Percentiles rank a stretch among this genome's conserved stretches.
phyloP scores from a whole-genome alignment of 768 basidiomycete genomes.

The Mycena kentingensis region DNA sequence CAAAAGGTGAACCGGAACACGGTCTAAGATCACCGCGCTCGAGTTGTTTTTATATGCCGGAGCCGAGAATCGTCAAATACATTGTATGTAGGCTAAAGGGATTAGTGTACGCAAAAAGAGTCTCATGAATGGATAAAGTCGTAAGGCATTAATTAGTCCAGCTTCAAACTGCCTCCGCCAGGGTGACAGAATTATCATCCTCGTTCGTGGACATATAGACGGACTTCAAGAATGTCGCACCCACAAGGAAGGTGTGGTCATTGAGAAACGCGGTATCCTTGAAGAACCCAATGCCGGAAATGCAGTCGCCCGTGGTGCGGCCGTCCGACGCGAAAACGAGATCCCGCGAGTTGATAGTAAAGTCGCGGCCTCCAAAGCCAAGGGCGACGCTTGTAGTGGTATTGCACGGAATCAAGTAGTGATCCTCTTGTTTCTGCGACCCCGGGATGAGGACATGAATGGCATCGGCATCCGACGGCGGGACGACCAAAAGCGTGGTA shows the following conservation, averaged over 20 bases:
- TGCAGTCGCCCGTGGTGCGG: slow-evolving; percentile 12
- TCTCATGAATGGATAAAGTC: no score
- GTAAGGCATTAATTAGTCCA: neutral
- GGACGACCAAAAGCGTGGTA: slow-evolving; percentile 13
- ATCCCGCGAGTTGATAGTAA: slow-evolving; percentile 17
- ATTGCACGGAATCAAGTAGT: slow-evolving; percentile 15
- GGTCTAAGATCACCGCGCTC: no score
- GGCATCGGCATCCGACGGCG: slow-evolving; percentile 4
- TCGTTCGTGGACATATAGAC: slow-evolving; percentile 42
- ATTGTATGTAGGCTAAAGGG: no score
- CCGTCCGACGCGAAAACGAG: slow-evolving; percentile 13
- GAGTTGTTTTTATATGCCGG: no score
- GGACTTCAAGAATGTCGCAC: slow-evolving; percentile 45
- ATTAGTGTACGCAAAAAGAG: no score
- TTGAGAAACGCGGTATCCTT: no score
- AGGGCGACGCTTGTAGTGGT: slow-evolving; percentile 25
- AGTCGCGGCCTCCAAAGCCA: slow-evolving; percentile 14
- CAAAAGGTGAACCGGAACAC: no score
- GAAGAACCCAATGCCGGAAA: slow-evolving; percentile 14
- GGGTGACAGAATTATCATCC: slow-evolving; percentile 35
- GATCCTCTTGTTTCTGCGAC: slow-evolving; percentile 7
- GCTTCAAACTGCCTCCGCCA: slow-evolving; percentile 29
- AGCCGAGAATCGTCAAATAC: no score
- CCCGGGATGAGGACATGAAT: slow-evolving; percentile 20
- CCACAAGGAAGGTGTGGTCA: slow-evolving; percentile 26